Percentiles rank a stretch among this genome's conserved stretches.
These are phyloP conservation scores for Neonectria ditissima DNA, from an alignment of 2,329 filamentous ascomycete genomes.

Conservation along the genomic window DNA sequence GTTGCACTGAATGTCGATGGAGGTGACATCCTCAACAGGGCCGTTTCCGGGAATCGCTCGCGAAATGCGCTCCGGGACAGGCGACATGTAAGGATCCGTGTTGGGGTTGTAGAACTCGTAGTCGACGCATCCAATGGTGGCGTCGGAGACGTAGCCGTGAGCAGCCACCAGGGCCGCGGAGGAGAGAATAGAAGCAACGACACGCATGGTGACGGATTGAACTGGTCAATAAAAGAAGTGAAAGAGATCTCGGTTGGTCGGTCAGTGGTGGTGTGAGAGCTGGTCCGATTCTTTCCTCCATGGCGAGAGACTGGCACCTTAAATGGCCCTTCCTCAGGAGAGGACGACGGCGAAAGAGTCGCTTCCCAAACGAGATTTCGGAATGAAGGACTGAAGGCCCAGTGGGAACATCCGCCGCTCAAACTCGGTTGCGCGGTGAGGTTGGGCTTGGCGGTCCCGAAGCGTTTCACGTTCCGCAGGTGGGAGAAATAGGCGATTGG, in stretches of 20 bases:
- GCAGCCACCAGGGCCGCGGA: conserved; percentile 57
- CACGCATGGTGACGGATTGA: conserved; percentile 34
- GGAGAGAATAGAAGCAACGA: conserved; percentile 44
- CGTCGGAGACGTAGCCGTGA: conserved; percentile 62
- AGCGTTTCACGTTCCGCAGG: conserved; percentile 31
- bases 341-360: background rate
- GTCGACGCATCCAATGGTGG: conserved; percentile 54
- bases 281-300: conserved; percentile 10
- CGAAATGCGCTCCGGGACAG: conserved; percentile 64
- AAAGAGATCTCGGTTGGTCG: conserved; percentile 18
- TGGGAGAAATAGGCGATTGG: conserved; percentile 30
- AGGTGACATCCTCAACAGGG: conserved; percentile 64
- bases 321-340: conserved; percentile 24
- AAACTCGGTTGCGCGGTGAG: conserved; percentile 16
- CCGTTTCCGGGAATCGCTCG: conserved; percentile 69
- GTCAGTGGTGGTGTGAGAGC: conserved; percentile 25
- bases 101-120: conserved; percentile 54
- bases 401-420: conserved; percentile 38
- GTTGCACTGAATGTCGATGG: conserved; percentile 67
- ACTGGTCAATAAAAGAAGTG: conserved; percentile 7
- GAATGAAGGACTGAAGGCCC: conserved; percentile 23
- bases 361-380: conserved; percentile 14
- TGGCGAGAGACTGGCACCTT: conserved; percentile 14
- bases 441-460: conserved; percentile 23
- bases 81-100: conserved; percentile 58